phyloP scores from a whole-genome alignment of 306 rosid species.

The Mucuna pruriens region DNA sequence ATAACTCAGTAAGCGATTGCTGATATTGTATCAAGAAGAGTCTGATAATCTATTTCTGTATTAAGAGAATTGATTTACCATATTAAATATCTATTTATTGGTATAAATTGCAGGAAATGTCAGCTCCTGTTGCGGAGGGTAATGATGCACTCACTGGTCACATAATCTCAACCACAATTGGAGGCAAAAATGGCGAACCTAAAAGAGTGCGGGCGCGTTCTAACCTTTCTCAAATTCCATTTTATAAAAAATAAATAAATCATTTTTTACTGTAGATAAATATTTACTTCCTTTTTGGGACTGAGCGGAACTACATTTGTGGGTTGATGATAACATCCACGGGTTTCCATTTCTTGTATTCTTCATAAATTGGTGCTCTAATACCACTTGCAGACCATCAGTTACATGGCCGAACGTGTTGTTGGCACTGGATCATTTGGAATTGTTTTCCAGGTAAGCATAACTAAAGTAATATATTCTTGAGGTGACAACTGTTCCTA shows the following conservation, averaged over 20 bases:
- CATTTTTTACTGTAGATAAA: neutral
- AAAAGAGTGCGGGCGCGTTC: constrained; percentile 66
- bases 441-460: constrained; percentile 85
- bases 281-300: constrained; percentile 9
- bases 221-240: constrained; percentile 15
- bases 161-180: constrained; percentile 93
- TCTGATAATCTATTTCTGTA: constrained; percentile 21
- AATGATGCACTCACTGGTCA: constrained; percentile 89
- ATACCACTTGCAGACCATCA: constrained; percentile 75
- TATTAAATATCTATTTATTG: constrained; percentile 28
- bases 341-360: constrained; percentile 19
- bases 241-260: neutral
- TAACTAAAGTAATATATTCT: constrained; percentile 34
- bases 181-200: constrained; percentile 95
- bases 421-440: constrained; percentile 99
- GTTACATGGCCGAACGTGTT: constrained; percentile 97
- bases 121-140: constrained; percentile 68
- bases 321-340: constrained; percentile 4
- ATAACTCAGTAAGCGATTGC: neutral
- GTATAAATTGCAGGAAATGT: constrained; percentile 77
- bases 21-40: constrained; percentile 21
- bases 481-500: neutral
- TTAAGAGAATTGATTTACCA: constrained; percentile 10
- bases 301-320: neutral
- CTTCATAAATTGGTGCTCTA: constrained; percentile 34